Percentiles rank a stretch among this genome's conserved stretches.
Conservation (phyloP, 1,284 basidiomycete species). For the Puccinia polysora region DNA sequence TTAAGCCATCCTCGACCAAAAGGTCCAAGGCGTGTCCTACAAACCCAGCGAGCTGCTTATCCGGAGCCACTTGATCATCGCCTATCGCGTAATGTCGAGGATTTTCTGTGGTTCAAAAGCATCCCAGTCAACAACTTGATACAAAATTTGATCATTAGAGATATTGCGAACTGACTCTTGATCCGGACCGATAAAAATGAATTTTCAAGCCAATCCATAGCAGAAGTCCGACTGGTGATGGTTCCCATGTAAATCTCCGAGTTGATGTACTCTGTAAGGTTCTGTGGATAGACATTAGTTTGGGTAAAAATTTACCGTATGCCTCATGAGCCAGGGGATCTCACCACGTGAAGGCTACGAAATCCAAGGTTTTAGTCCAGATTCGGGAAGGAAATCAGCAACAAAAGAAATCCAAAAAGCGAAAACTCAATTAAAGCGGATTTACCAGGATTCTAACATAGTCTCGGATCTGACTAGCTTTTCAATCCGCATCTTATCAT, state of each 20-base stretch:
- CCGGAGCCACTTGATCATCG: slow-evolving; percentile 14
- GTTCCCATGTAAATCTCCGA: slow-evolving; percentile 75
- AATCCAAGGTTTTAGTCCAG: background rate
- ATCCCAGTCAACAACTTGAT: background rate
- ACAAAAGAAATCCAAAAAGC: no score
- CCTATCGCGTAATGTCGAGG: slow-evolving; percentile 31
- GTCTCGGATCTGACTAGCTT: slow-evolving; percentile 39
- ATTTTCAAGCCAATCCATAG: slow-evolving; percentile 41
- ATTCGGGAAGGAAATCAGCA: background rate
- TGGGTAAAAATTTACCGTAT: background rate
- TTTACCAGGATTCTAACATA: slow-evolving; percentile 41
- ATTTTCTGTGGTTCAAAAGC: slow-evolving; percentile 26
- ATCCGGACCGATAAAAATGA: slow-evolving; percentile 42
- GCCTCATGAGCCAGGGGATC: background rate
- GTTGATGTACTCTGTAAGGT: slow-evolving; percentile 82
- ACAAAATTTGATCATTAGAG: background rate
- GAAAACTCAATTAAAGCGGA: background rate
- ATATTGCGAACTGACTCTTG: slow-evolving; percentile 12
- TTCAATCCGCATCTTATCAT: slow-evolving; percentile 41
- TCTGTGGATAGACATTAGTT: slow-evolving; percentile 51
- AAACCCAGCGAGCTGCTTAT: slow-evolving; percentile 22
- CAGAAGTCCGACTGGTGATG: slow-evolving; percentile 23
- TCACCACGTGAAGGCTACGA: slow-evolving; percentile 36
- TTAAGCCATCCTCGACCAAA: slow-evolving; percentile 29
- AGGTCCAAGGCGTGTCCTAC: slow-evolving; percentile 19